A percentile compares a stretch with the other conserved stretches of the same genome.
Conservation (phyloP, 1,284 basidiomycete species). For the Hymenochaete sp. region DNA sequence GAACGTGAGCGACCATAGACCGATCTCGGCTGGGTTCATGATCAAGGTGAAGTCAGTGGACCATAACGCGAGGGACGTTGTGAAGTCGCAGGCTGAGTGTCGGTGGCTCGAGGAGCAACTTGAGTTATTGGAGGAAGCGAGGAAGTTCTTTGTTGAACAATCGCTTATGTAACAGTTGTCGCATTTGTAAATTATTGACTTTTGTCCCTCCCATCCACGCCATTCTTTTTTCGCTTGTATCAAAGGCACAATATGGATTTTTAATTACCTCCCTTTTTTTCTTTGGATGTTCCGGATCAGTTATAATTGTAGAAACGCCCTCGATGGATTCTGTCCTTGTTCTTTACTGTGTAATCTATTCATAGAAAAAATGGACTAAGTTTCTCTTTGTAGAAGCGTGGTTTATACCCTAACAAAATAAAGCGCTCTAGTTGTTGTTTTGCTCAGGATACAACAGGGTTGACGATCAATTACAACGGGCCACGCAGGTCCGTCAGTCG, state of each 20-base stretch:
- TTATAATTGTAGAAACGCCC: background rate
- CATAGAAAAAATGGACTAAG: no score
- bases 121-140: background rate
- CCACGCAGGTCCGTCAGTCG: no score
- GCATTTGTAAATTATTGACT: background rate
- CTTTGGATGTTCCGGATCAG: background rate
- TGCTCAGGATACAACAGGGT: no score
- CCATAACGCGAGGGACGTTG: slow-evolving; percentile 44
- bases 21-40: slow-evolving; percentile 72
- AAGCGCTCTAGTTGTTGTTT: no score
- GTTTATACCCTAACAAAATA: no score
- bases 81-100: slow-evolving; percentile 44
- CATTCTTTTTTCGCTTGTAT: no score
- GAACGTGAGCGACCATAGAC: slow-evolving; percentile 80
- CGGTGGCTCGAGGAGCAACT: slow-evolving; percentile 54
- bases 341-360: no score
- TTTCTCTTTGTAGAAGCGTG: no score
- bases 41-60: slow-evolving; percentile 68
- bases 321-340: background rate
- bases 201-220: no score
- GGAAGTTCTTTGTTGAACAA: slow-evolving; percentile 3
- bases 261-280: background rate
- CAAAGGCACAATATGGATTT: background rate
- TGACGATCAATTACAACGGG: no score
- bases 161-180: slow-evolving; percentile 1